Percentiles rank a stretch among this genome's conserved stretches.
phyloP scores from a whole-genome alignment of 2,329 filamentous ascomycete species.

The Penicillium freii region DNA sequence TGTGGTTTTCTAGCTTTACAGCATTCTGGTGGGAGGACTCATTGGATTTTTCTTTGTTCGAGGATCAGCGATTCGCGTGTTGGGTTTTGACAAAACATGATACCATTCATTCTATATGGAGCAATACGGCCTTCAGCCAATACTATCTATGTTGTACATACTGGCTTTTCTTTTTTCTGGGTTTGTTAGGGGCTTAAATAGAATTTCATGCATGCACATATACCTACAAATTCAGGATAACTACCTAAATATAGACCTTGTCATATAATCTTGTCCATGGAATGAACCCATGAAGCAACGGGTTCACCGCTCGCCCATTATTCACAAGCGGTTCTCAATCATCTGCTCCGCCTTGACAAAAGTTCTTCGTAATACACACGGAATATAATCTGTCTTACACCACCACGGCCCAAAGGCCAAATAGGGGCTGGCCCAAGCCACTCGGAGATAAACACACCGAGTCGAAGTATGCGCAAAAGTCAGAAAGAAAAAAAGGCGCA shows the following conservation, averaged over 20 bases:
- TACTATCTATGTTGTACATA: neutral
- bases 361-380: neutral
- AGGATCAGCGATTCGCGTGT: slow-evolving; percentile 8
- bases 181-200: neutral
- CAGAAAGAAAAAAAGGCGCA: neutral
- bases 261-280: neutral
- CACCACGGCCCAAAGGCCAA: neutral
- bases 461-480: neutral
- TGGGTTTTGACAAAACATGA: slow-evolving; percentile 16
- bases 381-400: neutral
- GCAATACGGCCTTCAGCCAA: neutral
- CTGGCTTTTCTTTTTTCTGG: neutral
- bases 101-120: slow-evolving; percentile 17
- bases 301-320: neutral
- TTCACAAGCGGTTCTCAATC: neutral
- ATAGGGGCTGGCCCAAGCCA: slow-evolving; percentile 1
- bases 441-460: neutral
- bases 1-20: slow-evolving; percentile 5
- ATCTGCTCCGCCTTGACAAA: neutral
- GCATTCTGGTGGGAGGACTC: neutral
- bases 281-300: neutral
- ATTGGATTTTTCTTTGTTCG: neutral
- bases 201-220: neutral
- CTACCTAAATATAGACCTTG: neutral
- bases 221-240: neutral